A percentile compares a stretch with the other conserved stretches of the same genome.
Evolutionary conservation across 2,329 filamentous ascomycete species (phyloP).

Genomic region (Orbilia ellipsospora): DNA sequence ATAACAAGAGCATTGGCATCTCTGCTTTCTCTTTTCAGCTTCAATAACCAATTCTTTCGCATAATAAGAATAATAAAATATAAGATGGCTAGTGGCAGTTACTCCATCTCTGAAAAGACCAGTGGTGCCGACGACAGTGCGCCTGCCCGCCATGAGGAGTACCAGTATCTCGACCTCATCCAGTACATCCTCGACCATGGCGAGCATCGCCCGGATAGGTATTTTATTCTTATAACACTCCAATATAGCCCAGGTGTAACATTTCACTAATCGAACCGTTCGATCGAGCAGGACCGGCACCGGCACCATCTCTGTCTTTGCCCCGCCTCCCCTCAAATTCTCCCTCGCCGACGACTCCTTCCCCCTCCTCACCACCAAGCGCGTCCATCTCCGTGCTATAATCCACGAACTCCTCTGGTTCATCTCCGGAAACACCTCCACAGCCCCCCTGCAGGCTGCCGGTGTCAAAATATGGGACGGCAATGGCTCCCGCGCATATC

Average conservation of each 20-base stretch:
- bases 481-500: conserved; percentile 89
- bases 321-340: conserved; percentile 87
- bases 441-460: conserved; percentile 76
- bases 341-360: conserved; percentile 80
- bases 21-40: too few species aligned
- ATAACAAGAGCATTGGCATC: neutral
- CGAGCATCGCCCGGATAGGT: conserved; percentile 90
- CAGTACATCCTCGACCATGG: conserved; percentile 82
- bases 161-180: conserved; percentile 92
- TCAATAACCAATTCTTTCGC: too few species aligned
- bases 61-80: neutral
- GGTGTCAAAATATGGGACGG: conserved; percentile 99
- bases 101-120: conserved; percentile 42
- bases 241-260: neutral
- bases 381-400: conserved; percentile 90
- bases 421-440: conserved; percentile 83
- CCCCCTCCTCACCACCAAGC: conserved; percentile 95
- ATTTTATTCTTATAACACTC: conserved; percentile 55
- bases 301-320: conserved; percentile 89
- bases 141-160: conserved; percentile 77
- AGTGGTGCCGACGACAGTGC: conserved; percentile 21
- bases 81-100: conserved; percentile 15
- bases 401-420: conserved; percentile 97
- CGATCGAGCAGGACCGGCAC: conserved; percentile 78
- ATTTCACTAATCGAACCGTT: conserved; percentile 1